Evolutionary conservation across 345 rosid species (phyloP).

Genomic region (Brassica incana): DNA sequence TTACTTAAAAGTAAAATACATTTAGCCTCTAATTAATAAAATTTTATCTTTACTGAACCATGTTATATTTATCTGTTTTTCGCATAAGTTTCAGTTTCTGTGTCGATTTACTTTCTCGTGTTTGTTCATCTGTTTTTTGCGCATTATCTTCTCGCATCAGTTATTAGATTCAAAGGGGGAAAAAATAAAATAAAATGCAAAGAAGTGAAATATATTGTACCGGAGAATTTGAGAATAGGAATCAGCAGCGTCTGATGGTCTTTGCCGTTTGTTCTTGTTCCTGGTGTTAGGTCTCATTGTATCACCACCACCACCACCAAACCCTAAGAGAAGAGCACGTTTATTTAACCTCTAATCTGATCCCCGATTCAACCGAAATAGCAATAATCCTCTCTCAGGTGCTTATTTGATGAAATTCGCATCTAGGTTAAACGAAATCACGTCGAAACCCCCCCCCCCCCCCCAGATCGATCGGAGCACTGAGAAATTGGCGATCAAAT

Average conservation of each 20-base stretch:
- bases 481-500: constrained; percentile 5
- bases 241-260: constrained; percentile 49
- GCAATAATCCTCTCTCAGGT: not conserved
- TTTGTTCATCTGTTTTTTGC: not conserved
- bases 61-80: not conserved
- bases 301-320: constrained; percentile 18
- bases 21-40: not conserved
- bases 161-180: not conserved
- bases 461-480: constrained; percentile 29
- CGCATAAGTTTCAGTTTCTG: no score
- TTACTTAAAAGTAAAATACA: no score
- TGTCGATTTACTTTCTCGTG: not conserved
- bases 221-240: constrained; percentile 48
- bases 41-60: not conserved
- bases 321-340: constrained; percentile 26
- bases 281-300: constrained; percentile 78
- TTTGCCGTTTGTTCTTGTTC: constrained; percentile 64
- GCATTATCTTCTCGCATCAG: not conserved
- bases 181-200: not conserved
- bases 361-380: not conserved
- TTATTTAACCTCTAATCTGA: constrained; percentile 10
- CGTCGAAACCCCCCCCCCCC: not conserved
- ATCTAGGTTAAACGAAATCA: constrained; percentile 24
- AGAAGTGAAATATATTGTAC: not conserved
- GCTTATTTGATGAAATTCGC: constrained; percentile 24